Base-by-base conservation (phyloP, 192 early-diverging fungal species). In the Coemansia sp. region DNA sequence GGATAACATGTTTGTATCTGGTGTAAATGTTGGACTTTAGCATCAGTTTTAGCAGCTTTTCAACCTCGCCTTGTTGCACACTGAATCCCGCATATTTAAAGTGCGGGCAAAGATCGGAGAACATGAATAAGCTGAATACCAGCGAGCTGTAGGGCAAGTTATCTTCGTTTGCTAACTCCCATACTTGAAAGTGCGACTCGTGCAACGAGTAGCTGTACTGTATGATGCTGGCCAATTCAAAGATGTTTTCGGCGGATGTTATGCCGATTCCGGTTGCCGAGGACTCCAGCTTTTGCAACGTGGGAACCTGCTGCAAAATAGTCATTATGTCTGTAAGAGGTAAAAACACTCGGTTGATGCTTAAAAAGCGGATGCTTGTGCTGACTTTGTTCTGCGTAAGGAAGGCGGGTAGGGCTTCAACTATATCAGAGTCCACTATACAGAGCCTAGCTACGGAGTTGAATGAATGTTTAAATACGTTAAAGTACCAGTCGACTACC, bases 171-270 rank as follows among this genome's bases (percentile, higher is more conserved):
- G 12, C 40, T n/a, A 53, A 26, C 2, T 34, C 39, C 51, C 51
- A 53, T 53, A 26, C 39, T 15, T 53, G 36, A 23, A 53, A 53
- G 20, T 53, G 51, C 5, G 51, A 45, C 7, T 45, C 20, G 6
- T 11, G 43, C 43, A 45, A 11, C 8, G 43, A 11, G 18, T 17
- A 45, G 10, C 5, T 45, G 6, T 45, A 26, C 23, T 26, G 23
- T 1, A 26, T 26, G 4, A 26, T 26, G 4, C 23, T 26, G 23
- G 23, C 23, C 4, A 26, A 26, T 26, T 26, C 23, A 26, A 26
- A 26, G 1, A 14, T 14, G 39, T 11, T 40, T 40, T 11, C 39
- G n/a, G 39, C n/a, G 39, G 39, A 40, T 40, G 6, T 40, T 14
- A 14, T 40, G 39, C 39, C 11, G 6, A 26, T 26, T 26, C 23